Evolutionary conservation across 2,329 filamentous ascomycete genomes (phyloP), one percentile per base, ranked within the genome.

Genomic region (Claviceps quebecensis): DNA sequence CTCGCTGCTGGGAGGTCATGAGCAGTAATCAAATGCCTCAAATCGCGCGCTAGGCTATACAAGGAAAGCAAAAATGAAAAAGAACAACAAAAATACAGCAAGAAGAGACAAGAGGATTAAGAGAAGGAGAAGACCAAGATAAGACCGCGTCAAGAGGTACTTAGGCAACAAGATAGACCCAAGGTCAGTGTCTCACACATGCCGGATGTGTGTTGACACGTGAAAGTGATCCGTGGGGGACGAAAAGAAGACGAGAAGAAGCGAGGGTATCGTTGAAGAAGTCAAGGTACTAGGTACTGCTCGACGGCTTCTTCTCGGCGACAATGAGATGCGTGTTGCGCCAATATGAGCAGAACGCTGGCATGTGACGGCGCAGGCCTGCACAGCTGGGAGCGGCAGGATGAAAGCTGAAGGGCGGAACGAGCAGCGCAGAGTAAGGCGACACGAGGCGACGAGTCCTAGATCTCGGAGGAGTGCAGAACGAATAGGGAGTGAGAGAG

Each of bases 351-450:
- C 19, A 23, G 14, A 22, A 3, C n/a, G 7, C 8, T 4, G 41
- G 17, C 41, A 49, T 19, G 51, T 52, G 36, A 49, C 45, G 22
- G 8, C 36, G 14, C 19, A 29, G 41, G 34, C 50, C 50, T 48
- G 46, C 50, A 45, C 46, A 48, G 46, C 50, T 51, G 50, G 45
- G 23, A 7, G 38, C 23, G 14, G 14, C 19, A 9, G 37, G 19
- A 13, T 41, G 17, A 4, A 34, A 34, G 40, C 11, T 41, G 40
- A 37, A 38, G 13, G 9, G 26, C 13, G n/a, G n/a, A 43, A n/a
- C 29, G 34, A 23, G n/a, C 22, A 17, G 19, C 19, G 29, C 46
- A 51, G 44, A 23, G 49, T 46, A 40, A 45, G 37, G 34, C n/a
- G 14, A 37, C 26, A 19, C 29, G 16, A 26, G 36, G 16, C 19